Percentiles rank a stretch among this genome's conserved stretches.
phyloP scores from a whole-genome alignment of 306 rosid species.

The Comarum palustre region DNA sequence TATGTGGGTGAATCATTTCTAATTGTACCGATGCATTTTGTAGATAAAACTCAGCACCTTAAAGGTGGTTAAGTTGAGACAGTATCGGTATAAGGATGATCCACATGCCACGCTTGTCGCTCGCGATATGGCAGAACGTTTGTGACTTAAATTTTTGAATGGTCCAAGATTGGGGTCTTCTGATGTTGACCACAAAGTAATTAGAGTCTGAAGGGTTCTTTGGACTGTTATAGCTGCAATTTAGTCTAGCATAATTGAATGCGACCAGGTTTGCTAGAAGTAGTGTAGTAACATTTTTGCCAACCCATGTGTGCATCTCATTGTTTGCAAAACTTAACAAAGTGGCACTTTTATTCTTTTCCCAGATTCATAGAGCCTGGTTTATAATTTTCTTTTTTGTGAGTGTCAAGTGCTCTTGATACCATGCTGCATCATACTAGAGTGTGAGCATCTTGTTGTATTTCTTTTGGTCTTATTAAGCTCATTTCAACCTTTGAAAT shows the following conservation, averaged over 20 bases:
- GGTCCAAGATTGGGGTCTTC: too few relatives aligned
- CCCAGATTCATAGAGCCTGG: background rate
- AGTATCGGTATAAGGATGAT: too few relatives aligned
- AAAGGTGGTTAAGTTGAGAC: too few relatives aligned
- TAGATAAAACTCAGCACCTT: too few relatives aligned
- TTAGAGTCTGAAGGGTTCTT: background rate
- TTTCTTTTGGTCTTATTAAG: background rate
- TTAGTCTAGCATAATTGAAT: conserved; percentile 15
- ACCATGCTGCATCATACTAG: conserved; percentile 4
- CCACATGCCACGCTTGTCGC: too few relatives aligned
- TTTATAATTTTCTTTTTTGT: background rate
- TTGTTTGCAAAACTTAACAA: background rate
- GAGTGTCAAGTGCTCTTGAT: background rate
- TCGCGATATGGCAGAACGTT: too few relatives aligned
- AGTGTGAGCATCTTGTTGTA: background rate
- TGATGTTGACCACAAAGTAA: background rate
- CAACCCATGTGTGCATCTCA: background rate
- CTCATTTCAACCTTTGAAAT: background rate
- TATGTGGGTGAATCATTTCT: too few relatives aligned
- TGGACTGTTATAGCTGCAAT: conserved; percentile 11
- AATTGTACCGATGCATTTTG: too few relatives aligned
- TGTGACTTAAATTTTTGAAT: too few relatives aligned
- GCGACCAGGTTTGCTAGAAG: conserved; percentile 25
- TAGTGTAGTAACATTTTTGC: background rate
- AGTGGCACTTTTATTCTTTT: background rate